Evolutionary conservation across 2,329 filamentous ascomycete genomes (phyloP), one percentile per base, ranked within the genome.

Genomic region (Fusarium floridanum): DNA sequence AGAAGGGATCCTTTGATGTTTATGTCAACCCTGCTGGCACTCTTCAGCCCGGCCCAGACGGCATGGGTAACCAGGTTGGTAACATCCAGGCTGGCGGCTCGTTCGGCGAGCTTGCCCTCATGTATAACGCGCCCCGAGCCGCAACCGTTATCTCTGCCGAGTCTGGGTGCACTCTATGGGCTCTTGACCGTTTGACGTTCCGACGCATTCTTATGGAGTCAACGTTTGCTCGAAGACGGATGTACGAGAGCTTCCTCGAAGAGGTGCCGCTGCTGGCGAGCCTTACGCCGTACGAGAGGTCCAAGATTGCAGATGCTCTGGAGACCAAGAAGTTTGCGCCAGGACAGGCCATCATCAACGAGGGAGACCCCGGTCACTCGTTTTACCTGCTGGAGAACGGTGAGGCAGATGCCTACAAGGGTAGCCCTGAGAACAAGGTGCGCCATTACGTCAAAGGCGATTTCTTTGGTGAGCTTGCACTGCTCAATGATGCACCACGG

Each of bases 161-260:
- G 79, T 82, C 92, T 4, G 86, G 89, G 37, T 95, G 93, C 80
- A 95, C 93, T 5, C 89, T 99, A 11, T 99, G 97, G 97, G 95
- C 95, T 22, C 88, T 99, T 61, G 97, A 99, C 82, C 94, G 97
- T 63, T 89, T 98, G 73, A 99, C 97, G 11, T 99, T 99, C 89
- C 95, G 97, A 78, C 94, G 97, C 71, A 98, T 99, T 75, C 88
- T 99, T 72, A 98, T 99, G 95, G 96, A 98, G 85, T 97, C 94
- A 43, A 97, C 97, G 5, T 98, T 98, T 86, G 94, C 97, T 78
- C 94, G 96, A 66, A 92, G 97, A 78, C 94, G 96, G 80, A 96
- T 98, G 92, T 98, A 98, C 84, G 97, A 99, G 85, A 94, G 92
- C 77, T 98, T 99, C 87, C 88, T 99, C 24, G 95, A 97, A 82